Evolutionary conservation across 1,284 basidiomycete species (phyloP), one percentile per base, ranked within the genome.

Genomic region (Boletus chippewaensis): DNA sequence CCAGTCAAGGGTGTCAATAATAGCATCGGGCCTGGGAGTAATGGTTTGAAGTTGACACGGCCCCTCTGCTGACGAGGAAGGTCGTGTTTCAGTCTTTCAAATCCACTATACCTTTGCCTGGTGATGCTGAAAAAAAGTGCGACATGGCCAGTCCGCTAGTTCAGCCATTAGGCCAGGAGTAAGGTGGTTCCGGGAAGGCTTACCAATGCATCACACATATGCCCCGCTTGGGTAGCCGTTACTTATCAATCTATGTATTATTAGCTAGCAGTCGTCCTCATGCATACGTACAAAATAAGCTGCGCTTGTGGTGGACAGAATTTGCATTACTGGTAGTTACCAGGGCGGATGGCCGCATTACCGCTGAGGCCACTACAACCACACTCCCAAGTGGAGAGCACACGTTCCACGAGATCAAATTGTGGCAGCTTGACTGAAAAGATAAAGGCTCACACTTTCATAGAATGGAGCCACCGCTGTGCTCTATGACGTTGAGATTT

Each of bases 11-110:
- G 6, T 18, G 12, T 46, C 59, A 51, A 16, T 61, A 52, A 59
- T 59, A 47, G 29, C 34, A 26, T 44, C 20, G 7, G 1, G 34
- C 51, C 52, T 57, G 56, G 32, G 58, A 49, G 32, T 10, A 32
- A 20, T 42, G 38, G 24, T 4, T 15, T 10, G 31, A 22, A 40
- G 35, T 47, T 31, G 9, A 35, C 5, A n/a, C 44, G 32, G 15
- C 8, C 4, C 2, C 4, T 29, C 29, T 12, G 29, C 29, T 11
- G 29, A 12, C 11, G 28, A 11, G 5, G 10, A 29, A 29, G 10
- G 28, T 10, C 24, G 24, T 26, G 8, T 9, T 26, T 9, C 24
- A 29, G n/a, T 7, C 34, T 35, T 15, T 35, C n/a, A 16, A 9
- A n/a, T 16, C 15, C n/a, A 35, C 8, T 35, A 35, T 29, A 29